Percentiles rank a stretch among this genome's conserved stretches.
Conservation (phyloP, 352 stramenopile genomes). For the Globisporangium carolinianum region DNA sequence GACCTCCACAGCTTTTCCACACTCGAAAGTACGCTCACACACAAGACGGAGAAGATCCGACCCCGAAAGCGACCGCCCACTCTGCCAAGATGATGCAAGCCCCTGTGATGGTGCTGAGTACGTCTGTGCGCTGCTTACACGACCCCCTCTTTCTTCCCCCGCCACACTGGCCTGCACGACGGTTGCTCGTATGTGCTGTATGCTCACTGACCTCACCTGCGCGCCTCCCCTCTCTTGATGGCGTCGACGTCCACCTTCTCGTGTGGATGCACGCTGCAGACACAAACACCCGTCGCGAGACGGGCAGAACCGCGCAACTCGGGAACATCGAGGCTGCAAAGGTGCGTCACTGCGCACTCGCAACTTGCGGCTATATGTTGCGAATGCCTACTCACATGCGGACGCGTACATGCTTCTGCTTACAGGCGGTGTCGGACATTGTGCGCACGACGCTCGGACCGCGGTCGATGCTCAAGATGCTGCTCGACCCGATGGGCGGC, state of each 20-base stretch:
- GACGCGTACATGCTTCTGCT: too few relatives aligned
- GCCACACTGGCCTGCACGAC: background rate
- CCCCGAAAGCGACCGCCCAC: too few relatives aligned
- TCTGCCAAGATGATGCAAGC: conserved; percentile 76
- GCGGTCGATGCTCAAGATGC: conserved; percentile 99
- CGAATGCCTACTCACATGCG: too few relatives aligned
- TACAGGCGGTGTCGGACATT: conserved; percentile 94
- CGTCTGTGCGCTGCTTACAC: conserved; percentile 20
- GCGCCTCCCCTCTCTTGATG: too few relatives aligned
- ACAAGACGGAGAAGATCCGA: too few relatives aligned
- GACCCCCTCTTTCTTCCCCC: too few relatives aligned
- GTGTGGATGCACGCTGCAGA: conserved; percentile 35
- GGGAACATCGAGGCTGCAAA: conserved; percentile 98
- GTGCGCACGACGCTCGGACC: conserved; percentile 98
- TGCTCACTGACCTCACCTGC: background rate
- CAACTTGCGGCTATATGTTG: background rate
- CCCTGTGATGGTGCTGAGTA: conserved; percentile 94
- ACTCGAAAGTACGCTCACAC: too few relatives aligned
- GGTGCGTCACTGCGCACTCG: conserved; percentile 12
- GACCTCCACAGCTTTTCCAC: too few relatives aligned
- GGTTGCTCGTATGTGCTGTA: background rate
- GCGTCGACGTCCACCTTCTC: background rate
- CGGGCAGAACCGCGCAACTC: conserved; percentile 96
- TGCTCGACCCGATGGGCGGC: conserved; percentile 98
- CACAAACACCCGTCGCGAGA: conserved; percentile 98